phyloP scores from a whole-genome alignment of 768 basidiomycete species.

The Podaxis sp. region DNA sequence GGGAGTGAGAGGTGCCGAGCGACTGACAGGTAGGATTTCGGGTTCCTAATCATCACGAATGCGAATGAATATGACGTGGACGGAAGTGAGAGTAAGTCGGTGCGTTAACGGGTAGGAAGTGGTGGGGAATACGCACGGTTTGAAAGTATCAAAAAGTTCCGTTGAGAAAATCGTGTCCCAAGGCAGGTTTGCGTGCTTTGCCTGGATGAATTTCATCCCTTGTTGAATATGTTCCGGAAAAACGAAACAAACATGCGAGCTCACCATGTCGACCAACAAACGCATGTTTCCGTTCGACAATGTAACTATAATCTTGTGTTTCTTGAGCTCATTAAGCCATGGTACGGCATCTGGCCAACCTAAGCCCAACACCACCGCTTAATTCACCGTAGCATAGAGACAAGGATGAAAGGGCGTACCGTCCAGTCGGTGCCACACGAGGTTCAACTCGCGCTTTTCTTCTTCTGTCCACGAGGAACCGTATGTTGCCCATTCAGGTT shows the following conservation, averaged over 20 bases:
- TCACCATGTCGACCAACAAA: conserved; percentile 60
- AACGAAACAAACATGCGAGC: conserved; percentile 8
- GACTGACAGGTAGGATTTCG: conserved; percentile 48
- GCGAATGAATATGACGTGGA: background rate
- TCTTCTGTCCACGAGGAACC: conserved; percentile 40
- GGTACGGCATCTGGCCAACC: conserved; percentile 57
- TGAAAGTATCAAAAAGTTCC: conserved; percentile 60
- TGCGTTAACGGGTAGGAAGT: background rate
- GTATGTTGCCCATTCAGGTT: conserved; percentile 50
- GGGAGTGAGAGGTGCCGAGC: conserved; percentile 46
- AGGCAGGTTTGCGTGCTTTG: conserved; percentile 57
- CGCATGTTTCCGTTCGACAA: conserved; percentile 67
- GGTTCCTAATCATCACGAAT: conserved; percentile 34
- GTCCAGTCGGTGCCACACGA: conserved; percentile 59
- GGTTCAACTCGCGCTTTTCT: conserved; percentile 42
- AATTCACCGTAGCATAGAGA: background rate
- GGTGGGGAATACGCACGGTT: conserved; percentile 46
- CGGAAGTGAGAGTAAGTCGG: background rate
- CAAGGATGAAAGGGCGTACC: conserved; percentile 29
- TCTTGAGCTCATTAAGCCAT: conserved; percentile 51
- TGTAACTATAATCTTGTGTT: conserved; percentile 45
- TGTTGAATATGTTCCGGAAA: background rate
- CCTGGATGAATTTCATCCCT: conserved; percentile 31
- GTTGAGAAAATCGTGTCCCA: conserved; percentile 65
- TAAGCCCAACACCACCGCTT: conserved; percentile 19